These are phyloP conservation scores for Pisolithus sp. DNA, from an alignment of 768 basidiomycete species.

Conservation along the genomic window DNA sequence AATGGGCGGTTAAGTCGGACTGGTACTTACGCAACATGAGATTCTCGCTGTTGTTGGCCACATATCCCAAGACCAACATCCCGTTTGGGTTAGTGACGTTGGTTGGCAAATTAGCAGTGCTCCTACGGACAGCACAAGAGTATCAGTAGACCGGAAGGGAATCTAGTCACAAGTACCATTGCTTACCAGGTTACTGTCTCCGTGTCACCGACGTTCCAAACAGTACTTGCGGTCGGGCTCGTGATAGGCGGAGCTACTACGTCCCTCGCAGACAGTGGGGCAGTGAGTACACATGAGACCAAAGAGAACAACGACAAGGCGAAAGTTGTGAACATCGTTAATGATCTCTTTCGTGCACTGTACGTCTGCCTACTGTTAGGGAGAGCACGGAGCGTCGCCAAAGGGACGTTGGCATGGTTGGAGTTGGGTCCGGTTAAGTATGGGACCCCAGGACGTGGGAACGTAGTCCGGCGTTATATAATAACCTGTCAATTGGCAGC, in stretches of 20 bases:
- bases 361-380: slow-evolving; percentile 3
- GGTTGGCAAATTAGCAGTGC: slow-evolving; percentile 17
- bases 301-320: slow-evolving; percentile 17
- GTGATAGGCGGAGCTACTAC: slow-evolving; percentile 45
- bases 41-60: slow-evolving; percentile 24
- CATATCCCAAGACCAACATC: slow-evolving; percentile 23
- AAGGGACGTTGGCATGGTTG: slow-evolving; percentile 2
- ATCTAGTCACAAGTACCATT: neutral
- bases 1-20: neutral
- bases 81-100: slow-evolving; percentile 26
- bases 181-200: slow-evolving; percentile 49
- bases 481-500: too few species aligned
- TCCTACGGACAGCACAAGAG: slow-evolving; percentile 27
- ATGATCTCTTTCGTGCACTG: slow-evolving; percentile 7
- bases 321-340: slow-evolving; percentile 19
- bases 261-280: slow-evolving; percentile 34
- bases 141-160: slow-evolving; percentile 26
- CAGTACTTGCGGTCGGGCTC: slow-evolving; percentile 33
- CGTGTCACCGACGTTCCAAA: slow-evolving; percentile 40
- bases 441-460: slow-evolving; percentile 13
- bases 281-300: slow-evolving; percentile 18
- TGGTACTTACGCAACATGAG: slow-evolving; percentile 23
- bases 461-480: slow-evolving; percentile 8
- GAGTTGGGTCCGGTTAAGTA: neutral
- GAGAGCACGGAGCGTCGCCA: slow-evolving; percentile 11